Conservation (phyloP, 768 basidiomycete genomes). For the Macrolepiota fuliginosa region DNA sequence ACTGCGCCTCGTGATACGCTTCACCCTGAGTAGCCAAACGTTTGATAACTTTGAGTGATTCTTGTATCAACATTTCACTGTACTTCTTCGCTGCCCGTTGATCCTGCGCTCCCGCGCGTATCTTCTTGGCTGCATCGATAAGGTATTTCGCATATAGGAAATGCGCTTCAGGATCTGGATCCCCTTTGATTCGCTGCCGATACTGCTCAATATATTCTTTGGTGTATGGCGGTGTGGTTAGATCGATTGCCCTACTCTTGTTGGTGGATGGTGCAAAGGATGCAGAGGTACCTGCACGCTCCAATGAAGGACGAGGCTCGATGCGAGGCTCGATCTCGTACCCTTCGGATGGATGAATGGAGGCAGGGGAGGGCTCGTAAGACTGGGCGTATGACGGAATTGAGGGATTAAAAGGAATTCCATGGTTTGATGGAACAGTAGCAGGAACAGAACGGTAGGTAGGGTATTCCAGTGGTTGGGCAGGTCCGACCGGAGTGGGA, state of each 20-base stretch:
- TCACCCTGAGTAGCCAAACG: conserved; percentile 90
- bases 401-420: conserved; percentile 12
- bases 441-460: conserved; percentile 16
- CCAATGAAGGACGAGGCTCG: conserved; percentile 54
- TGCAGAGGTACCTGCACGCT: conserved; percentile 55
- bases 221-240: conserved; percentile 83
- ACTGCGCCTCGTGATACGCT: conserved; percentile 94
- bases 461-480: conserved; percentile 14
- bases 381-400: conserved; percentile 18
- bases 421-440: conserved; percentile 14
- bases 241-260: conserved; percentile 80
- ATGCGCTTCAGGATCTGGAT: conserved; percentile 97
- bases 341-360: conserved; percentile 23
- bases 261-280: conserved; percentile 56
- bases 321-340: conserved; percentile 59
- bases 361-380: conserved; percentile 22
- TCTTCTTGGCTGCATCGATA: conserved; percentile 95
- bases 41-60: conserved; percentile 90
- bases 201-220: conserved; percentile 98
- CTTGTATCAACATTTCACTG: conserved; percentile 80
- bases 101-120: conserved; percentile 70
- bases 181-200: conserved; percentile 93
- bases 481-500: conserved; percentile 13
- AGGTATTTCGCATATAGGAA: conserved; percentile 98
- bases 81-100: conserved; percentile 88